Conservation (phyloP, 2,329 filamentous ascomycete genomes). For the Neonectria magnoliae region DNA sequence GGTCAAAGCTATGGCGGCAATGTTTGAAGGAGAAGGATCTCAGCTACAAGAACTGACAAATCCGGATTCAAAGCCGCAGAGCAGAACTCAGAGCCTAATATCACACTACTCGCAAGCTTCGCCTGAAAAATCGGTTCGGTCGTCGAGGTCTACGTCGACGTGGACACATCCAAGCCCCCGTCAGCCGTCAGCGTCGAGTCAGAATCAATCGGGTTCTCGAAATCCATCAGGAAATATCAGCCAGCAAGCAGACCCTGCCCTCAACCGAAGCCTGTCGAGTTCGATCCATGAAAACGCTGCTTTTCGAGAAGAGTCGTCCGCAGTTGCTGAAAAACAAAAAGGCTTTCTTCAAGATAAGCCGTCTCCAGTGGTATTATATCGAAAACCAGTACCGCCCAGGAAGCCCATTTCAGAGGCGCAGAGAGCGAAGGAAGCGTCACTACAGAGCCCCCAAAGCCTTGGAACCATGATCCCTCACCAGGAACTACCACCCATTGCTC, state of each 20-base stretch:
- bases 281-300: constrained; percentile 34
- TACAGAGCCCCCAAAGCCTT: constrained; percentile 43
- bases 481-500: constrained; percentile 52
- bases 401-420: constrained; percentile 19
- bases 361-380: constrained; percentile 6
- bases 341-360: background rate
- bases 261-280: constrained; percentile 21
- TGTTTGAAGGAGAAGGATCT: constrained; percentile 54
- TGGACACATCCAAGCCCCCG: constrained; percentile 13
- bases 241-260: background rate
- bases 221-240: constrained; percentile 10
- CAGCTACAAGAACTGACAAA: constrained; percentile 15
- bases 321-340: constrained; percentile 17
- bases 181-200: constrained; percentile 17
- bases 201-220: constrained; percentile 6
- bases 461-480: constrained; percentile 52
- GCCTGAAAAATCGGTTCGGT: constrained; percentile 12
- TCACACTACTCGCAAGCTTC: constrained; percentile 34
- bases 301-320: constrained; percentile 26
- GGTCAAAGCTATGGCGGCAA: constrained; percentile 63
- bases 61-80: constrained; percentile 10
- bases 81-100: constrained; percentile 34
- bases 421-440: constrained; percentile 11
- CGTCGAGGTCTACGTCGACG: constrained; percentile 26
- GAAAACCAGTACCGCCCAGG: constrained; percentile 14